Conservation (phyloP, 495 filamentous ascomycete species). For the Podospora didyma region DNA sequence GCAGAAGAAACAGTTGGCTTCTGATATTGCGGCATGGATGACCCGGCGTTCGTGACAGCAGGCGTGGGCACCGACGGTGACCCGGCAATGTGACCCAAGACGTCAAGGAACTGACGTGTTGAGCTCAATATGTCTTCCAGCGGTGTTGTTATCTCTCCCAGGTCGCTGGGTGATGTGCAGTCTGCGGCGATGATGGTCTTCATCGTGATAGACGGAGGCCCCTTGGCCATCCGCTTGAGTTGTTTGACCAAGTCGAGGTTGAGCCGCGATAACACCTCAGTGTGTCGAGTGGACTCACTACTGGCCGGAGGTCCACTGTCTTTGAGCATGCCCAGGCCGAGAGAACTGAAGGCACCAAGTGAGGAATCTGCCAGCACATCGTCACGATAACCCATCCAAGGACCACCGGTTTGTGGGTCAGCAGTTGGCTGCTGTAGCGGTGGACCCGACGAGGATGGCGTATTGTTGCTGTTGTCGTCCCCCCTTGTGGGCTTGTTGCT, state of each 20-base stretch:
- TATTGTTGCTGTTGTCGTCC: neutral
- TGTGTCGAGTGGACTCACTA: neutral
- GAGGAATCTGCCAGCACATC: neutral
- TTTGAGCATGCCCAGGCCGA: neutral
- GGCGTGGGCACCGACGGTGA: neutral
- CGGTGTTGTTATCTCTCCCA: constrained; percentile 2
- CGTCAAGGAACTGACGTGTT: constrained; percentile 12
- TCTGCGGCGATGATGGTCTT: constrained; percentile 8
- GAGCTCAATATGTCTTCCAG: constrained; percentile 9
- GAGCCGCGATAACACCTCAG: constrained; percentile 15
- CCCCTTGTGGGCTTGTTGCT: no score
- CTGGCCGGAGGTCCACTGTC: neutral
- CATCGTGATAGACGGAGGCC: constrained; percentile 6
- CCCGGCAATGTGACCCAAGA: constrained; percentile 6
- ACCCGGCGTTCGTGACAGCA: neutral
- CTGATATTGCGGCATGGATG: neutral
- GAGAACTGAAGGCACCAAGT: neutral
- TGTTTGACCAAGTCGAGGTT: constrained; percentile 12
- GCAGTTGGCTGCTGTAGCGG: neutral
- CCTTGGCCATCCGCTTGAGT: constrained; percentile 5
- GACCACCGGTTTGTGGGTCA: neutral
- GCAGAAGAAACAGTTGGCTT: neutral
- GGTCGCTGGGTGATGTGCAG: neutral
- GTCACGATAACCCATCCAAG: neutral
- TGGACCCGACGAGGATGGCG: neutral